A percentile compares a stretch with the other conserved stretches of the same genome.
These are phyloP conservation scores for Geranomyces variabilis DNA, from an alignment of 192 early-diverging fungal genomes.

Conservation along the genomic window DNA sequence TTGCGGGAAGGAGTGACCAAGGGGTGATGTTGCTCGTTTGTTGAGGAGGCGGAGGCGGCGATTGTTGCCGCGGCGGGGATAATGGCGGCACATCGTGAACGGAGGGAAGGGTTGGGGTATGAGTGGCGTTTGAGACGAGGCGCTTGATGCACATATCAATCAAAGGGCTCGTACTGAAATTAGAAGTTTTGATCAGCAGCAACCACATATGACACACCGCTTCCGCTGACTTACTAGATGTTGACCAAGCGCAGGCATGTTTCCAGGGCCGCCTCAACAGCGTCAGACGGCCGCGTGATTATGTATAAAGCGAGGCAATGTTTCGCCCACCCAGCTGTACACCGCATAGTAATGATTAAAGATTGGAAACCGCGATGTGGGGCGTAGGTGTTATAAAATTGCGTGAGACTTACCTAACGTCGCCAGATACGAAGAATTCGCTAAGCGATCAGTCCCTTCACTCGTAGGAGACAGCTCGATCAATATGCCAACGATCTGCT, in stretches of 20 bases:
- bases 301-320: slow-evolving; percentile 7
- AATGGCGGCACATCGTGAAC: too few species aligned
- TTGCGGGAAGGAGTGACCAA: not conserved
- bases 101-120: too few species aligned
- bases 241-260: slow-evolving; percentile 8
- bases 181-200: not conserved
- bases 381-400: too few species aligned
- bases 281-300: not conserved
- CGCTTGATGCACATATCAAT: too few species aligned
- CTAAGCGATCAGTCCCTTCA: not conserved
- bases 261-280: slow-evolving; percentile 14
- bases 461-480: not conserved
- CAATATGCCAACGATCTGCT: slow-evolving; percentile 35
- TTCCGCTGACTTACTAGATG: slow-evolving; percentile 7
- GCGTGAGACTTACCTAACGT: slow-evolving; percentile 9
- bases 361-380: too few species aligned
- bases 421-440: not conserved
- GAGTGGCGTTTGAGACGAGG: too few species aligned
- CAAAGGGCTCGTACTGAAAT: not conserved
- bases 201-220: not conserved
- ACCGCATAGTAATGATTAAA: not conserved
- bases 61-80: not conserved
- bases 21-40: not conserved
- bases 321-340: not conserved
- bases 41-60: not conserved